Evolutionary conservation across 192 early-diverging fungal genomes (phyloP).

Genomic region (Backusella westeae): DNA sequence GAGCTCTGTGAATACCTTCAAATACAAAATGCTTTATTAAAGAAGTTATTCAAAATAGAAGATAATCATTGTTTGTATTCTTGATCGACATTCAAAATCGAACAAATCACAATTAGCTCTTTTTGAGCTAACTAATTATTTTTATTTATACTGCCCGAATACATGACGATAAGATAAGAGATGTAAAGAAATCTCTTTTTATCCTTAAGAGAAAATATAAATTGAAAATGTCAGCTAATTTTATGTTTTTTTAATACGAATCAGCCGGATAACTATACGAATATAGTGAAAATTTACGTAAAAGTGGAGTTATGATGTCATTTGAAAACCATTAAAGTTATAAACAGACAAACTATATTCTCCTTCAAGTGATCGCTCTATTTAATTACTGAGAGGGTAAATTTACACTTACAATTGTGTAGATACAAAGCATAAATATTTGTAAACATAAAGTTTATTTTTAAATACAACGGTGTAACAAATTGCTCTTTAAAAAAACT

Average conservation of each 20-base stretch:
- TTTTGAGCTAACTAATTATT: background rate
- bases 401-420: background rate
- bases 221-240: too few species aligned
- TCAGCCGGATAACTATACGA: background rate
- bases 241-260: too few species aligned
- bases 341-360: background rate
- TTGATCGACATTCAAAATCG: background rate
- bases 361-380: background rate
- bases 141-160: too few species aligned
- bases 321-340: background rate
- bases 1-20: background rate
- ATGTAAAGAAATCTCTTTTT: background rate
- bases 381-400: background rate
- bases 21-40: background rate
- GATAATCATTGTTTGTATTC: too few species aligned
- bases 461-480: constrained; percentile 4
- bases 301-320: background rate
- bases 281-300: background rate
- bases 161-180: too few species aligned
- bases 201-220: background rate
- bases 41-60: background rate
- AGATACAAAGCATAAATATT: background rate
- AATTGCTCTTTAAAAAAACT: background rate
- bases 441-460: background rate
- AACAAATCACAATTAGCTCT: background rate